Evolutionary conservation across 2,329 filamentous ascomycete species (phyloP).

Genomic region (Berkeleyomyces basicola): DNA sequence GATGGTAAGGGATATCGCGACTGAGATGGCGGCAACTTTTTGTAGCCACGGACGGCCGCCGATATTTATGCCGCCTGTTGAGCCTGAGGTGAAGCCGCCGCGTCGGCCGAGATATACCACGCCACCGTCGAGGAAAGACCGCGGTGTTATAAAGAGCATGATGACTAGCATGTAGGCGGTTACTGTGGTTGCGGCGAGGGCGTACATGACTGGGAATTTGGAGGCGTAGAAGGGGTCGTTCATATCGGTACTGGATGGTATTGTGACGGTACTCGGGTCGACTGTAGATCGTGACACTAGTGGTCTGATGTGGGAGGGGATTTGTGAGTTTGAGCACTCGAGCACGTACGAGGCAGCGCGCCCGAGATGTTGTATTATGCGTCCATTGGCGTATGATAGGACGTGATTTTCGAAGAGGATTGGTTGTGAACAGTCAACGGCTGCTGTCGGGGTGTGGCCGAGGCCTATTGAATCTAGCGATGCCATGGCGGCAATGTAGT

Average conservation of each 20-base stretch:
- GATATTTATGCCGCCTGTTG: conserved; percentile 63
- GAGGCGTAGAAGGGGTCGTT: conserved; percentile 86
- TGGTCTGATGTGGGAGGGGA: neutral
- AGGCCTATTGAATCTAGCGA: conserved; percentile 4
- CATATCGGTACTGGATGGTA: conserved; percentile 39
- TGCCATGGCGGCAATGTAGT: neutral
- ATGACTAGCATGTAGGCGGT: conserved; percentile 85
- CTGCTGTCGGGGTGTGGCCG: neutral
- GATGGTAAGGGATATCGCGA: conserved; percentile 76
- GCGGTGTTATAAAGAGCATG: conserved; percentile 86
- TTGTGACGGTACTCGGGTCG: conserved; percentile 20
- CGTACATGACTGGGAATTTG: conserved; percentile 83
- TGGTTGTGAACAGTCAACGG: conserved; percentile 10
- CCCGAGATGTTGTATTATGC: neutral
- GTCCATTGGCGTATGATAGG: conserved; percentile 9
- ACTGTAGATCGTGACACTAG: conserved; percentile 7
- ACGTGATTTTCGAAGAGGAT: conserved; percentile 6
- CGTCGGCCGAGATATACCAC: conserved; percentile 64
- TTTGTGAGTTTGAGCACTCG: neutral
- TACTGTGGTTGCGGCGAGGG: conserved; percentile 78
- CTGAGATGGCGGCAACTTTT: conserved; percentile 57
- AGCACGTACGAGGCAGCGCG: conserved; percentile 8
- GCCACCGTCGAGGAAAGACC: conserved; percentile 78
- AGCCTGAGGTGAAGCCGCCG: conserved; percentile 74
- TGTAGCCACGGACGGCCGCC: conserved; percentile 90